phyloP scores from a whole-genome alignment of 805 yeast genomes.

The Schizosaccharomyces pombe region DNA sequence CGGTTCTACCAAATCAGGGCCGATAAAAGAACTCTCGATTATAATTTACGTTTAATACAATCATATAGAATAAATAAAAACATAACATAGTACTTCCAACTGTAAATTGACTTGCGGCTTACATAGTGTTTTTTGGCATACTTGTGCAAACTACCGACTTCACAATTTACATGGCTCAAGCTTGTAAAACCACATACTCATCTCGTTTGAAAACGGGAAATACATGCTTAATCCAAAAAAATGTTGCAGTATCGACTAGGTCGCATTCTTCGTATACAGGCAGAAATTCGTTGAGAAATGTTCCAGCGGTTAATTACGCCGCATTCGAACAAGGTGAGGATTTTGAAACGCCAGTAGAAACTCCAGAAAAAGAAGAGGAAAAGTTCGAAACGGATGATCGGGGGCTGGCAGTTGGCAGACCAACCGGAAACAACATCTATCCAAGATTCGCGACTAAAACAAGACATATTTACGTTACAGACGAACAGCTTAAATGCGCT shows the following conservation, averaged over 20 bases:
- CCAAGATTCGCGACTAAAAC: constrained; percentile 1
- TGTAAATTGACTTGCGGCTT: no score
- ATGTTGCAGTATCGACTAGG: neutral
- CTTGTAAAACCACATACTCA: constrained; percentile 8
- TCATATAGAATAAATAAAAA: no score
- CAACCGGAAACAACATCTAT: neutral
- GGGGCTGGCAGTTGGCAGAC: constrained; percentile 6
- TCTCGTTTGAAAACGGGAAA: constrained; percentile 9
- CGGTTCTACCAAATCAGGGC: no score
- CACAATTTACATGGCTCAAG: constrained; percentile 8
- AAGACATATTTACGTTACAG: constrained; percentile 9
- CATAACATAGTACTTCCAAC: no score
- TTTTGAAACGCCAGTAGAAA: constrained; percentile 3
- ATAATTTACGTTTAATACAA: no score
- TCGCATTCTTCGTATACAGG: constrained; percentile 10
- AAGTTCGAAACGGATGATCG: constrained; percentile 4
- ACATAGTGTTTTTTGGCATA: no score
- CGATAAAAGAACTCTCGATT: no score
- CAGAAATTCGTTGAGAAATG: constrained; percentile 5
- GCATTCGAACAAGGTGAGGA: constrained; percentile 6
- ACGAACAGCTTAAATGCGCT: constrained; percentile 18
- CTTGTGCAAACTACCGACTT: neutral
- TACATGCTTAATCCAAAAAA: constrained; percentile 8
- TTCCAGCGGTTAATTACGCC: constrained; percentile 3
- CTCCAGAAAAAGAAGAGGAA: neutral